Evolutionary conservation across 805 yeast species (phyloP).

Genomic region (Wickerhamomyces bisporus): DNA sequence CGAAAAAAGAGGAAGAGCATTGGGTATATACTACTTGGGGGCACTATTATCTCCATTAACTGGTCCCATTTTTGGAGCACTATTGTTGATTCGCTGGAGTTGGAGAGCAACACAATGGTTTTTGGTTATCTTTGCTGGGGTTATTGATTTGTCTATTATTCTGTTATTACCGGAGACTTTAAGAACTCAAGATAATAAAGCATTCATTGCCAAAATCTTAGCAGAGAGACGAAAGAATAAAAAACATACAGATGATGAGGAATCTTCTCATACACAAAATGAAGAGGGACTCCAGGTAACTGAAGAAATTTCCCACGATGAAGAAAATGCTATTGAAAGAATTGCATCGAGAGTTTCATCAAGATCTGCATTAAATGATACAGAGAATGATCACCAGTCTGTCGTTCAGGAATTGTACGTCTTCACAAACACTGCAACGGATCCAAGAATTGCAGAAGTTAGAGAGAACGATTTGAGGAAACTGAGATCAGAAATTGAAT

Average conservation of each 20-base stretch:
- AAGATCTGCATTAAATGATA: not conserved
- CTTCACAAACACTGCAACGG: not conserved
- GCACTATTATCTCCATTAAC: constrained; percentile 75
- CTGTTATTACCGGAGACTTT: constrained; percentile 75
- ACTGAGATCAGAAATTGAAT: not conserved
- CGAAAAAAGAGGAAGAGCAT: constrained; percentile 67
- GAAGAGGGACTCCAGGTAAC: constrained; percentile 7
- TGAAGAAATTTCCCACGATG: constrained; percentile 5
- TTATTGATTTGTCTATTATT: constrained; percentile 42
- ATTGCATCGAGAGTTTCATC: constrained; percentile 14
- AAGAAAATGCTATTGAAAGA: constrained; percentile 11
- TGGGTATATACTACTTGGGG: constrained; percentile 79
- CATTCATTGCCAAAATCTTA: constrained; percentile 40
- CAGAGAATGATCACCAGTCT: not conserved
- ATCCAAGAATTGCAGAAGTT: not conserved
- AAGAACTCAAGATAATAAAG: constrained; percentile 46
- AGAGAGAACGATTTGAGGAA: not conserved
- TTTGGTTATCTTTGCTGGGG: constrained; percentile 60
- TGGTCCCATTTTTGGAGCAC: constrained; percentile 80
- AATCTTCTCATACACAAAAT: not conserved
- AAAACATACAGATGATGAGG: not conserved
- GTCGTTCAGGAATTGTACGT: not conserved
- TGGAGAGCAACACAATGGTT: constrained; percentile 93
- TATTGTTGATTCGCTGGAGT: constrained; percentile 63
- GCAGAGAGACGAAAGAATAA: constrained; percentile 27